phyloP scores from a whole-genome alignment of 1,139 yeast species.

The Saccharomyces pastorianus region DNA sequence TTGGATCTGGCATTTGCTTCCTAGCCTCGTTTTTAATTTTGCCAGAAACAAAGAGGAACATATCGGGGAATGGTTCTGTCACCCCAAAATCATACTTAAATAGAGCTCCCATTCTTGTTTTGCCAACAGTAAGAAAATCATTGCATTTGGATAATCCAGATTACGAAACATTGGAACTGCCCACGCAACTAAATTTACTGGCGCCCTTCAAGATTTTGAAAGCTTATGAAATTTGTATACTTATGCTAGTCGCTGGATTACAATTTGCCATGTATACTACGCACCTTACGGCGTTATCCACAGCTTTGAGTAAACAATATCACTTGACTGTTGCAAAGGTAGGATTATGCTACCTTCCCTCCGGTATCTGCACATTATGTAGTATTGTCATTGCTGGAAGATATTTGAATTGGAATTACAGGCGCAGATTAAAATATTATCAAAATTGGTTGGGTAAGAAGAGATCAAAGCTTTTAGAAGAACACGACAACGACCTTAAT shows the following conservation, averaged over 20 bases:
- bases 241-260: constrained; percentile 48
- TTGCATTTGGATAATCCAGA: constrained; percentile 31
- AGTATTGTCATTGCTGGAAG: constrained; percentile 46
- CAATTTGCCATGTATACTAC: constrained; percentile 66
- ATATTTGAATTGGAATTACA: constrained; percentile 41
- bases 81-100: constrained; percentile 37
- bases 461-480: constrained; percentile 21
- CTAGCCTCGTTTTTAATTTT: constrained; percentile 37
- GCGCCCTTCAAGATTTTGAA: constrained; percentile 40
- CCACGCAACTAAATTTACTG: constrained; percentile 34
- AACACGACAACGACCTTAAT: constrained; percentile 18
- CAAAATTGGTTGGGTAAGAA: constrained; percentile 19
- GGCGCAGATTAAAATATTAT: constrained; percentile 18
- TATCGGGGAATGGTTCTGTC: constrained; percentile 61
- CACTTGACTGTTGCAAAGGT: constrained; percentile 44
- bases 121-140: constrained; percentile 19
- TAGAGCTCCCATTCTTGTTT: constrained; percentile 38
- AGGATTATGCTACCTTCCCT: constrained; percentile 56
- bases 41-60: constrained; percentile 65
- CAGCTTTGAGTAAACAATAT: constrained; percentile 43
- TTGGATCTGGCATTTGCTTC: constrained; percentile 44
- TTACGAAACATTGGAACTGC: constrained; percentile 28
- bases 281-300: constrained; percentile 55
- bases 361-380: constrained; percentile 50
- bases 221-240: constrained; percentile 32